These are phyloP conservation scores for Hemileia vastatrix DNA, from an alignment of 1,284 basidiomycete species.

Conservation along the genomic window DNA sequence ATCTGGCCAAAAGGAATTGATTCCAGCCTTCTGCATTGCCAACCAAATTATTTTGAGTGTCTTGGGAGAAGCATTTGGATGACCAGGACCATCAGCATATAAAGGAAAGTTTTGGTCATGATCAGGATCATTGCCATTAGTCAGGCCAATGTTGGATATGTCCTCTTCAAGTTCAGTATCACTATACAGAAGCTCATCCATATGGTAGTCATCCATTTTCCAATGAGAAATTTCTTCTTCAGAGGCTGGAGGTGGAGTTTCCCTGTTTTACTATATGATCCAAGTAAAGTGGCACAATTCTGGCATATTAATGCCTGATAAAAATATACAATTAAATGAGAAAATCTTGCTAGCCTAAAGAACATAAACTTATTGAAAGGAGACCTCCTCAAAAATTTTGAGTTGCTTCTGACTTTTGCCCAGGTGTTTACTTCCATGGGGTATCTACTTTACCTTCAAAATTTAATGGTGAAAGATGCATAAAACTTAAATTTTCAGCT, in stretches of 20 bases:
- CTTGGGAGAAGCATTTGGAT: not conserved
- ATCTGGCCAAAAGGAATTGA: slow-evolving; percentile 3
- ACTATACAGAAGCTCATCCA: not conserved
- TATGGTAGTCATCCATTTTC: not conserved
- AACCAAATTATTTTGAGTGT: slow-evolving; percentile 3
- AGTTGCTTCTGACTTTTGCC: too few relatives aligned
- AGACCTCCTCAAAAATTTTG: too few relatives aligned
- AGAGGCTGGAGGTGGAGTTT: not conserved
- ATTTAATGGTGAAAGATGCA: too few relatives aligned
- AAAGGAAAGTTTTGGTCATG: not conserved
- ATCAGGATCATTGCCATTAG: not conserved
- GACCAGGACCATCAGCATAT: slow-evolving; percentile 5
- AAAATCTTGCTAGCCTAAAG: too few relatives aligned
- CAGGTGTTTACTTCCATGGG: too few relatives aligned
- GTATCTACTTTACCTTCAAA: too few relatives aligned
- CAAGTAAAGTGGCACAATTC: slow-evolving; percentile 9
- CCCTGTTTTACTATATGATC: too few relatives aligned
- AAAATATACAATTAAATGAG: too few relatives aligned
- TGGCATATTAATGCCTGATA: too few relatives aligned
- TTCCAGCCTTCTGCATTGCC: not conserved
- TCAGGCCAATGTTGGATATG: not conserved
- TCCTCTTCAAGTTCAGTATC: not conserved
- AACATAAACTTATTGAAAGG: too few relatives aligned
- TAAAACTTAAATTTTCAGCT: too few relatives aligned
- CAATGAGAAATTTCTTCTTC: not conserved